phyloP scores from a whole-genome alignment of 345 rosid species.

The Salix dunnii region DNA sequence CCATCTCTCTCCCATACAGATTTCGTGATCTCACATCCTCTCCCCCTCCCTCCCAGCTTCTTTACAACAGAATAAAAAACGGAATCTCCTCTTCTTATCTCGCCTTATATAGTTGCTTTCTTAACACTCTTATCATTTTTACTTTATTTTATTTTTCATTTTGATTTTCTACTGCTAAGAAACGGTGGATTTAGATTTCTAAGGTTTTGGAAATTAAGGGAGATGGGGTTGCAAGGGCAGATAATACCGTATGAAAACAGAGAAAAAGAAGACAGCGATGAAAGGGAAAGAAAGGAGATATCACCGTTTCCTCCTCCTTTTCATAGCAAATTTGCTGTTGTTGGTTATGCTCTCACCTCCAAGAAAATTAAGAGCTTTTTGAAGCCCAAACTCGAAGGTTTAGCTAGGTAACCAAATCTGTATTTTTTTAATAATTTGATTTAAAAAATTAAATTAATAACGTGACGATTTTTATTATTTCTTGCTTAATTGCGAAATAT shows the following conservation, averaged over 20 bases:
- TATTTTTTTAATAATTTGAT: no score
- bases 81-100: no score
- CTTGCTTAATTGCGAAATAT: neutral
- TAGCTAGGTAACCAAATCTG: constrained; percentile 53
- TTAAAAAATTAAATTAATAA: no score
- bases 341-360: constrained; percentile 81
- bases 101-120: neutral
- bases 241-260: constrained; percentile 19
- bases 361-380: constrained; percentile 76
- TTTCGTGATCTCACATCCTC: constrained; percentile 4
- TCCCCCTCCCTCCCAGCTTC: neutral
- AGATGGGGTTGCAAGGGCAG: constrained; percentile 46
- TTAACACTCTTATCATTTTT: neutral
- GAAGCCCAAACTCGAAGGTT: constrained; percentile 66
- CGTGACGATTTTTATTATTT: neutral
- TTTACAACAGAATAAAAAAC: no score
- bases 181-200: neutral
- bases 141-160: neutral
- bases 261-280: neutral
- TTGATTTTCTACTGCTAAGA: neutral
- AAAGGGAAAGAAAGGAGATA: neutral
- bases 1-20: neutral
- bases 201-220: neutral
- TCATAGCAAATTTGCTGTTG: constrained; percentile 41
- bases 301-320: constrained; percentile 8